Conservation (phyloP, 768 basidiomycete genomes). For the Podaxis sp. region DNA sequence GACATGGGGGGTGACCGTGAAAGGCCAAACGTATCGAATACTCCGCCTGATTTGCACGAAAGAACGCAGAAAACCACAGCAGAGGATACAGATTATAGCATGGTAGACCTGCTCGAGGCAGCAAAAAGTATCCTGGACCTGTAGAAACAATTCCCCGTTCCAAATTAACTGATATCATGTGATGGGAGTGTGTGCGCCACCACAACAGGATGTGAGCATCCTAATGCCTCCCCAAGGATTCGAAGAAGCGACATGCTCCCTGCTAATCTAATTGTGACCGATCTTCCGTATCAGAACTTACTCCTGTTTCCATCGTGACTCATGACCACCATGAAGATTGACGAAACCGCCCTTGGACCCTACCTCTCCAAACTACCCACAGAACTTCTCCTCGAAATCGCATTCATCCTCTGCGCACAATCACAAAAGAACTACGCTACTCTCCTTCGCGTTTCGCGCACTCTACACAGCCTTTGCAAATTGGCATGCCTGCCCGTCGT, state of each 20-base stretch:
- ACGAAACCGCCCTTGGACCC: background rate
- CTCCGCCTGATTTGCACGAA: too few species aligned
- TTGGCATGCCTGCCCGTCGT: background rate
- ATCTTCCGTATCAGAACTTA: background rate
- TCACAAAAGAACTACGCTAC: constrained; percentile 1
- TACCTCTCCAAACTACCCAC: constrained; percentile 3
- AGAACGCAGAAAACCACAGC: too few species aligned
- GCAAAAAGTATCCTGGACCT: too few species aligned
- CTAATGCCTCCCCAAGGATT: background rate
- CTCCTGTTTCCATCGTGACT: background rate
- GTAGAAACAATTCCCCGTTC: background rate
- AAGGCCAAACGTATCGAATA: too few species aligned
- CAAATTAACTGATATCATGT: background rate
- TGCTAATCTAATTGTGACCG: background rate
- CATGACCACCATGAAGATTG: background rate
- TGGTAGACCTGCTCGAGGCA: too few species aligned
- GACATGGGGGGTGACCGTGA: too few species aligned
- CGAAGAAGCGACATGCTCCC: background rate
- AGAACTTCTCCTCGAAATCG: constrained; percentile 8
- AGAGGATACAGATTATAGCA: too few species aligned
- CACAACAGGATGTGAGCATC: background rate
- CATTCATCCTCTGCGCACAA: background rate
- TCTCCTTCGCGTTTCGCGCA: background rate
- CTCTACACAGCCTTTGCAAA: constrained; percentile 2
- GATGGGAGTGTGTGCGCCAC: background rate